Base-by-base conservation (phyloP, 2,329 filamentous ascomycete species). In the Fusarium caatingaense region DNA sequence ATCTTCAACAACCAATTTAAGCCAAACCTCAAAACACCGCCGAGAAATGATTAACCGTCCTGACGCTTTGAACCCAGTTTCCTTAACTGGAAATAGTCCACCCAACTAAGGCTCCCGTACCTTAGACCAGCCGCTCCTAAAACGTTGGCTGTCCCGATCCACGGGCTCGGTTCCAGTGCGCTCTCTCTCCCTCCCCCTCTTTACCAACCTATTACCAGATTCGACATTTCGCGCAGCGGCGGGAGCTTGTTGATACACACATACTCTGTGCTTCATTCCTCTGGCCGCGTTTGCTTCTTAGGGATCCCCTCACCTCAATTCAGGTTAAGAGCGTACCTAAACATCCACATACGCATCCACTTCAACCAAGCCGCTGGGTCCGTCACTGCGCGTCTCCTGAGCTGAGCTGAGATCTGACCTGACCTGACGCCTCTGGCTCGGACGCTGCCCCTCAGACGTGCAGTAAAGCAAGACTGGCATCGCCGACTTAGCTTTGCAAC, bases 31-130 rank as follows among this genome's bases (percentile, higher is more conserved):
- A 56, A 68, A 69, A 57, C 66, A 54, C 57, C 48, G 58, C 68
- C 59, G 67, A 64, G 67, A 68, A 50, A 56, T 66, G 34, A 50
- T 63, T 67, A 27, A 56, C 56, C 54, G 32, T 53, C 63, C 63
- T 45, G 48, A 64, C 59, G 68, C 68, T 68, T 71, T 71, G 67
- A 71, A 57, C 63, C 68, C 63, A 70, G 65, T 64, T 70, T 57
- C 68, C 68, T 68, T 46, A 70, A 70, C 63, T 70, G 68, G 68
- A 68, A 70, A 64, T 68, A 71, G 60, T 54, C 51, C 60, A 48
- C 50, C 50, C 54, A 64, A 71, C 67, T 57, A 69, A 67, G 41
- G 47, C 51, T 56, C 47, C 56, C 50, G 40, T 66, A 64, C 55
- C 60, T 66, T 66, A 50, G 55, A 57, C 62, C 57, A 66, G 47